A percentile compares a stretch with the other conserved stretches of the same genome.
Evolutionary conservation across 176 grass and related monocot species (phyloP).

Genomic region (Oryza rufipogon): DNA sequence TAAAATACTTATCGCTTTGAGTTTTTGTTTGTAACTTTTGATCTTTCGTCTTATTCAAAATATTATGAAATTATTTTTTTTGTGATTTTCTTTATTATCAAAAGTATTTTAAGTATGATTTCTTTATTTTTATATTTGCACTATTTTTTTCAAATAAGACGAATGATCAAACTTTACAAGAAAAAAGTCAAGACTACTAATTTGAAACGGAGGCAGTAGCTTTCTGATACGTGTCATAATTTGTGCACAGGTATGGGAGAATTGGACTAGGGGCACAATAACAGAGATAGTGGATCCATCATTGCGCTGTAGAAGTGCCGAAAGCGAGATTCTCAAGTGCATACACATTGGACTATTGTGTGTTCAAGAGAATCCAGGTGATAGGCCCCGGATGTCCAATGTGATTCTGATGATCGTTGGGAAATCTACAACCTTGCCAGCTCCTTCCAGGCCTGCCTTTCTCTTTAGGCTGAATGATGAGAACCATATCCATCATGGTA

Average conservation of each 20-base stretch:
- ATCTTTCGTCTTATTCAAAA: no score
- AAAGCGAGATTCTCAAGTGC: conserved; percentile 41
- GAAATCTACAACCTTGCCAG: conserved; percentile 28
- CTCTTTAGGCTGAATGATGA: conserved; percentile 33
- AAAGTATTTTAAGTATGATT: no score
- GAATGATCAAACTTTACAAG: no score
- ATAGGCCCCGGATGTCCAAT: conserved; percentile 50
- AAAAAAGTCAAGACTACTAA: no score
- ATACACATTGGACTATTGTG: conserved; percentile 53
- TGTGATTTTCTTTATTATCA: no score
- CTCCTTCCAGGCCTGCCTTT: conserved; percentile 43
- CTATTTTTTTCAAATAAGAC: no score
- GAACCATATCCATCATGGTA: background rate
- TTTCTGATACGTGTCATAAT: background rate
- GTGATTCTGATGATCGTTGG: conserved; percentile 50
- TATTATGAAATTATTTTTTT: no score
- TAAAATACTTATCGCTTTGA: no score
- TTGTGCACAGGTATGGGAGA: conserved; percentile 27
- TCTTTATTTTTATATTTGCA: no score
- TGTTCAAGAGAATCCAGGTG: conserved; percentile 47
- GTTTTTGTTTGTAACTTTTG: no score
- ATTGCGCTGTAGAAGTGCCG: background rate
- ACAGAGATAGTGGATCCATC: conserved; percentile 9
- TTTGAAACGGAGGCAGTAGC: no score
- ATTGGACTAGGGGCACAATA: conserved; percentile 29